A percentile compares a stretch with the other conserved stretches of the same genome.
phyloP scores from a whole-genome alignment of 441 rosid species.

The Corymbia calophylla region DNA sequence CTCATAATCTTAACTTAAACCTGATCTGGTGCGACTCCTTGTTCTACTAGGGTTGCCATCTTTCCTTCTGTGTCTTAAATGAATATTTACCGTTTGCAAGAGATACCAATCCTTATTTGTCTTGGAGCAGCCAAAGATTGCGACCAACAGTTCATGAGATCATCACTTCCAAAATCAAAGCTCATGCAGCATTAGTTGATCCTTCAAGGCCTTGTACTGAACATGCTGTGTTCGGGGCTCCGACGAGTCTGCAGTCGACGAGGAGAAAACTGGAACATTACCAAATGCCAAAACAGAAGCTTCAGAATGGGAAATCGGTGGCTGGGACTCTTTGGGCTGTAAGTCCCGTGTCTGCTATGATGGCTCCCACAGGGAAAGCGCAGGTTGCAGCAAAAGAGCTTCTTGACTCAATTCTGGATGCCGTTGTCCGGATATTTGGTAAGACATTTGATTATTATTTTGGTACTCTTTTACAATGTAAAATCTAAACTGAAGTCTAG shows the following conservation, averaged over 20 bases:
- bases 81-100: background rate
- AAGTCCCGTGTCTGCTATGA: slow-evolving; percentile 93
- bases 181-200: slow-evolving; percentile 50
- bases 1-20: background rate
- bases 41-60: background rate
- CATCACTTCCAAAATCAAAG: slow-evolving; percentile 82
- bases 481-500: slow-evolving; percentile 15
- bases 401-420: slow-evolving; percentile 85
- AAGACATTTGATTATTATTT: slow-evolving; percentile 16
- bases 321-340: slow-evolving; percentile 71
- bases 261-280: slow-evolving; percentile 69
- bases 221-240: slow-evolving; percentile 42
- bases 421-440: slow-evolving; percentile 89
- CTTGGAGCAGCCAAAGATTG: slow-evolving; percentile 75
- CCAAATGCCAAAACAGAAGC: slow-evolving; percentile 66
- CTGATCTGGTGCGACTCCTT: background rate
- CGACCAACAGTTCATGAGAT: slow-evolving; percentile 97
- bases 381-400: slow-evolving; percentile 88
- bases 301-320: slow-evolving; percentile 68
- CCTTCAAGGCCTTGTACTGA: slow-evolving; percentile 56
- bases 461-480: background rate
- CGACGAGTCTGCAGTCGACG: slow-evolving; percentile 36
- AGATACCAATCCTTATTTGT: slow-evolving; percentile 4
- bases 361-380: slow-evolving; percentile 98
- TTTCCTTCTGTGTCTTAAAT: slow-evolving; percentile 2